Percentiles rank a stretch among this genome's conserved stretches.
These are phyloP conservation scores for Pestalotiopsis sp. DNA, from an alignment of 2,329 filamentous ascomycete species.

Conservation along the genomic window DNA sequence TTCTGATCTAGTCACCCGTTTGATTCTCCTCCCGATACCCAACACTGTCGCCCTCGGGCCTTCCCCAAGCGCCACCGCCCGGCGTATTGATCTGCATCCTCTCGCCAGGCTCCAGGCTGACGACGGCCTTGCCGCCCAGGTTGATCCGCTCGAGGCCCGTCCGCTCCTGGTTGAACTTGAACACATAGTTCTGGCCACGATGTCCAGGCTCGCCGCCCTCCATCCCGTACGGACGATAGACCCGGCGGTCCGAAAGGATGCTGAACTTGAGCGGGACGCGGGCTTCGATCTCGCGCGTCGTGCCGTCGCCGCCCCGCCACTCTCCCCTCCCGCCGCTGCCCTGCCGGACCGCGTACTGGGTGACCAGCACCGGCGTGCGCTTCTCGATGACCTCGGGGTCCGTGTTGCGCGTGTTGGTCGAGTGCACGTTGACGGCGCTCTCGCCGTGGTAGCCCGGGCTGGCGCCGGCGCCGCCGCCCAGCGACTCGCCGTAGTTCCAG, in stretches of 20 bases:
- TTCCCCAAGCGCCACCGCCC: slow-evolving; percentile 35
- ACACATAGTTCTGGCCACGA: slow-evolving; percentile 60
- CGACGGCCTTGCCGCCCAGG: slow-evolving; percentile 34
- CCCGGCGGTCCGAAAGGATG: slow-evolving; percentile 71
- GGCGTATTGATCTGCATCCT: slow-evolving; percentile 39
- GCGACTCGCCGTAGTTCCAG: slow-evolving; percentile 79
- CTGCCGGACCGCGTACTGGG: slow-evolving; percentile 61
- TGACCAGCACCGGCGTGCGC: slow-evolving; percentile 68
- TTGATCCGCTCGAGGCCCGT: slow-evolving; percentile 29
- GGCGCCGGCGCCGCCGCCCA: slow-evolving; percentile 69
- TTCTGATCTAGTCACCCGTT: not conserved
- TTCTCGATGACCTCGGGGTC: slow-evolving; percentile 72
- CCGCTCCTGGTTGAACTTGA: slow-evolving; percentile 30
- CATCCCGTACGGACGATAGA: slow-evolving; percentile 73
- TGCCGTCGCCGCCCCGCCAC: slow-evolving; percentile 67
- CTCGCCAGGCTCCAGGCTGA: slow-evolving; percentile 35
- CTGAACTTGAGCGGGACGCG: slow-evolving; percentile 69
- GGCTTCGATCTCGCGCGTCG: slow-evolving; percentile 73
- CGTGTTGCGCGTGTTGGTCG: slow-evolving; percentile 77
- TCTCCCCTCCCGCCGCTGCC: slow-evolving; percentile 62
- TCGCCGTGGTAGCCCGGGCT: slow-evolving; percentile 69
- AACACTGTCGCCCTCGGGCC: not conserved
- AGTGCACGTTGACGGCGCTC: slow-evolving; percentile 70
- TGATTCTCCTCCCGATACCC: not conserved
- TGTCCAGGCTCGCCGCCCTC: slow-evolving; percentile 68